A percentile compares a stretch with the other conserved stretches of the same genome.
Conservation (phyloP, 176 grass and related monocot species). For the Phoenix roebelenii region DNA sequence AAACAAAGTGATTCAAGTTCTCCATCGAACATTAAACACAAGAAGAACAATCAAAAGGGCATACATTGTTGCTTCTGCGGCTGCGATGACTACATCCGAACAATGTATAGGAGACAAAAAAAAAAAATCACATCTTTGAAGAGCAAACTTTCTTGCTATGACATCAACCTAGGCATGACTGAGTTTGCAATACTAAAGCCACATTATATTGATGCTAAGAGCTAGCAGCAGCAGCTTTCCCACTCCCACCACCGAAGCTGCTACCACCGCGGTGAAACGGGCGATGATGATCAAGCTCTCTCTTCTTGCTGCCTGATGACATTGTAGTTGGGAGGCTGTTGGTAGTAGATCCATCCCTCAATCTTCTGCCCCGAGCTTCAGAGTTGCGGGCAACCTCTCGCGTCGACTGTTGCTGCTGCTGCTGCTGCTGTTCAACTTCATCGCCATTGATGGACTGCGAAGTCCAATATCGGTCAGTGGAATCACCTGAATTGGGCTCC, state of each 20-base stretch:
- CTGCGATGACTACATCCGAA: no score
- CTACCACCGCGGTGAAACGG: background rate
- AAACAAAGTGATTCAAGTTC: no score
- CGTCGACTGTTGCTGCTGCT: background rate
- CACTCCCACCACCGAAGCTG: background rate
- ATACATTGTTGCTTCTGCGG: no score
- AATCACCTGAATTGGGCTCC: conserved; percentile 70
- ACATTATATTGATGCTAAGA: no score
- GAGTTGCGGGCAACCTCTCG: background rate
- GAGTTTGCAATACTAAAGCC: no score
- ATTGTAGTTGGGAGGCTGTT: background rate
- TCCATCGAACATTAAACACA: no score
- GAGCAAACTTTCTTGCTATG: no score
- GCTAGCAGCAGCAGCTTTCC: background rate
- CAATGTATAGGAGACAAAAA: no score
- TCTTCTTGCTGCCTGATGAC: conserved; percentile 1
- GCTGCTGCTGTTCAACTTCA: conserved; percentile 38
- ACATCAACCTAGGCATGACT: no score
- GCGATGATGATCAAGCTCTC: background rate
- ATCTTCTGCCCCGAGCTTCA: background rate
- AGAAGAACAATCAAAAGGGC: no score
- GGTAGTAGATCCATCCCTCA: background rate
- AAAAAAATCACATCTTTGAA: no score
- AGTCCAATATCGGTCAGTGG: conserved; percentile 48
- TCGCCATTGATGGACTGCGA: conserved; percentile 45